These are phyloP conservation scores for Lachnellula cervina DNA, from an alignment of 2,329 filamentous ascomycete species.

Conservation along the genomic window DNA sequence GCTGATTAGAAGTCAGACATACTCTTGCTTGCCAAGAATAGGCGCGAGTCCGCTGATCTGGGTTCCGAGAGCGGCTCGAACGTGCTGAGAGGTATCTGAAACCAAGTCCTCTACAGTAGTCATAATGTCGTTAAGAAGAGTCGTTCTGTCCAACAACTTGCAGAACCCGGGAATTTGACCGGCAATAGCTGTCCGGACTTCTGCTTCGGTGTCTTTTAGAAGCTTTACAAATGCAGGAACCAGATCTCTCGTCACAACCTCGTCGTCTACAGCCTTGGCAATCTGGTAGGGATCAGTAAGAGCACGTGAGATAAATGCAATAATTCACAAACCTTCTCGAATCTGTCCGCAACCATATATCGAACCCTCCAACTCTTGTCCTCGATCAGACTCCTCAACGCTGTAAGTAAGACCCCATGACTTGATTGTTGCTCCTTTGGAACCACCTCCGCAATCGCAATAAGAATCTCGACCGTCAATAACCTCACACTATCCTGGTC, in stretches of 20 bases:
- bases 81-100: slow-evolving; percentile 92
- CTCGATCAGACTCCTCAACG: slow-evolving; percentile 88
- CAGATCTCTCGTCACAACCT: slow-evolving; percentile 88
- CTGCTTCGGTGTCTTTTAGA: slow-evolving; percentile 94
- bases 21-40: slow-evolving; percentile 97
- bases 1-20: slow-evolving; percentile 35
- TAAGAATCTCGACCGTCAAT: slow-evolving; percentile 92
- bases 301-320: not conserved
- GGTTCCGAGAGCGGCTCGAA: slow-evolving; percentile 88
- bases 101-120: slow-evolving; percentile 93
- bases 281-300: slow-evolving; percentile 53
- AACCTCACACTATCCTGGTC: slow-evolving; percentile 97
- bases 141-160: slow-evolving; percentile 77
- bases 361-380: slow-evolving; percentile 99
- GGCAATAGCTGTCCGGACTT: slow-evolving; percentile 93
- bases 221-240: slow-evolving; percentile 97
- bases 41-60: slow-evolving; percentile 96
- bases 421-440: slow-evolving; percentile 97
- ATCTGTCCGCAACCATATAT: slow-evolving; percentile 98
- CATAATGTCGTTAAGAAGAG: slow-evolving; percentile 94
- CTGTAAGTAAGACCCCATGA: slow-evolving; percentile 87
- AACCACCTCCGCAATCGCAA: slow-evolving; percentile 93
- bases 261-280: slow-evolving; percentile 95
- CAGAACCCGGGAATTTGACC: slow-evolving; percentile 98
- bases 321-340: slow-evolving; percentile 72